Evolutionary conservation across 495 filamentous ascomycete genomes (phyloP).

Genomic region (Hapsidospora chrysogenum): DNA sequence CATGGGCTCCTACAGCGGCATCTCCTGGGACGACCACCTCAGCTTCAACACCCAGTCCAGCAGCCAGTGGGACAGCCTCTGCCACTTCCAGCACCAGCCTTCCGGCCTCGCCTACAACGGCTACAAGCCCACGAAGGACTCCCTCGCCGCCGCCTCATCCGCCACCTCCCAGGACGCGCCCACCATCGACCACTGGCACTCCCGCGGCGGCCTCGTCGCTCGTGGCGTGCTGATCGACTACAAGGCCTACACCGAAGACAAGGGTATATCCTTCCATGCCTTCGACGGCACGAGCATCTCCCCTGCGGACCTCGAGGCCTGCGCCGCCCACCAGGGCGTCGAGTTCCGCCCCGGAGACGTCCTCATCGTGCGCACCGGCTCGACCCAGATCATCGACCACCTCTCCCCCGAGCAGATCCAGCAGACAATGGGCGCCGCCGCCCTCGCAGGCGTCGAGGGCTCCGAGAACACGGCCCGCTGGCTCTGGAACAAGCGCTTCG

Average conservation of each 20-base stretch:
- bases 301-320: slow-evolving; percentile 35
- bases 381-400: slow-evolving; percentile 37
- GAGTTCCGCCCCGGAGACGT: slow-evolving; percentile 45
- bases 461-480: slow-evolving; percentile 38
- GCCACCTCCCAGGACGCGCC: slow-evolving; percentile 14
- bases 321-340: slow-evolving; percentile 38
- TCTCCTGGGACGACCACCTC: slow-evolving; percentile 33
- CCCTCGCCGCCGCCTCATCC: slow-evolving; percentile 7
- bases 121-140: slow-evolving; percentile 13
- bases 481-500: slow-evolving; percentile 38
- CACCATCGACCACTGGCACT: slow-evolving; percentile 25
- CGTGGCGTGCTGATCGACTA: slow-evolving; percentile 43
- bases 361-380: slow-evolving; percentile 50
- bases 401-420: slow-evolving; percentile 30
- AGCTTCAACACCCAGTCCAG: slow-evolving; percentile 60
- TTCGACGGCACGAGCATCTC: slow-evolving; percentile 45
- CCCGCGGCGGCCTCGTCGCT: slow-evolving; percentile 32
- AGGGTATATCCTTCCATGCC: slow-evolving; percentile 34
- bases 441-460: slow-evolving; percentile 25
- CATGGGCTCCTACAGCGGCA: slow-evolving; percentile 12
- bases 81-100: slow-evolving; percentile 37
- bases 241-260: slow-evolving; percentile 24
- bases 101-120: slow-evolving; percentile 39
- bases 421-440: slow-evolving; percentile 10
- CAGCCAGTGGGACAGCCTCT: slow-evolving; percentile 68